These are phyloP conservation scores for Blastobotrys mokoenaii DNA, from an alignment of 805 yeast species.

Conservation along the genomic window DNA sequence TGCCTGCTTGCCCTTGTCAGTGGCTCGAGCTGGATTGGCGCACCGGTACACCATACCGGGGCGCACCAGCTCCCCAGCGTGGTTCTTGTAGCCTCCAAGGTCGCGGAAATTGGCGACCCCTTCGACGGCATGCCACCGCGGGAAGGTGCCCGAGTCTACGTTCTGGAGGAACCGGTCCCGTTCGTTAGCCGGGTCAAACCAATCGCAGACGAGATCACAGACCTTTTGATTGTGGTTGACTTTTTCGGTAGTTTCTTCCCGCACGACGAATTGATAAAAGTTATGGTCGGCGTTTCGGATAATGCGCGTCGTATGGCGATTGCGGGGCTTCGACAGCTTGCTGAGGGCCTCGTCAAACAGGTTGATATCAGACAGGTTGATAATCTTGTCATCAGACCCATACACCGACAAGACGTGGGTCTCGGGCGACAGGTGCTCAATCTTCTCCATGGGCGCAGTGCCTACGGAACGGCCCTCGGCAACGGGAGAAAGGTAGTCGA, in stretches of 20 bases:
- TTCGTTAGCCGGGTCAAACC: conserved; percentile 38
- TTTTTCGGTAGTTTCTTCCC: conserved; percentile 24
- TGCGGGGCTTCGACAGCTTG: conserved; percentile 20
- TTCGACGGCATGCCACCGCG: conserved; percentile 56
- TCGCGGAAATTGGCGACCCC: conserved; percentile 73
- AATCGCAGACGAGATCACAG: conserved; percentile 40
- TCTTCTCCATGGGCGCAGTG: conserved; percentile 3
- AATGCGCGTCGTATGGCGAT: conserved; percentile 50
- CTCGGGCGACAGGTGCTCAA: conserved; percentile 20
- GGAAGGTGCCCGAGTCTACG: conserved; percentile 31
- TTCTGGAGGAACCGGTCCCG: conserved; percentile 42
- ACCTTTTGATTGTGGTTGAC: conserved; percentile 56
- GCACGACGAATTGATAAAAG: conserved; percentile 45
- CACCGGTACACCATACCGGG: conserved; percentile 52
- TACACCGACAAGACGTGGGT: conserved; percentile 58
- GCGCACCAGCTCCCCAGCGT: conserved; percentile 31
- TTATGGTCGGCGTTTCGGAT: conserved; percentile 75
- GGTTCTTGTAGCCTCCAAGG: conserved; percentile 60
- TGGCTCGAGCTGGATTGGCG: conserved; percentile 49
- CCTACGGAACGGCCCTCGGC: conserved; percentile 7
- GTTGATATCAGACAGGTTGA: conserved; percentile 58
- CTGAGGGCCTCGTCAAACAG: conserved; percentile 46
- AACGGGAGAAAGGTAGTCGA: conserved; percentile 8
- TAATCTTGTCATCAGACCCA: conserved; percentile 58
- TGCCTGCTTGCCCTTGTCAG: conserved; percentile 38